These are phyloP conservation scores for Boletus tylopilopsis DNA, from an alignment of 768 basidiomycete species.

Conservation along the genomic window DNA sequence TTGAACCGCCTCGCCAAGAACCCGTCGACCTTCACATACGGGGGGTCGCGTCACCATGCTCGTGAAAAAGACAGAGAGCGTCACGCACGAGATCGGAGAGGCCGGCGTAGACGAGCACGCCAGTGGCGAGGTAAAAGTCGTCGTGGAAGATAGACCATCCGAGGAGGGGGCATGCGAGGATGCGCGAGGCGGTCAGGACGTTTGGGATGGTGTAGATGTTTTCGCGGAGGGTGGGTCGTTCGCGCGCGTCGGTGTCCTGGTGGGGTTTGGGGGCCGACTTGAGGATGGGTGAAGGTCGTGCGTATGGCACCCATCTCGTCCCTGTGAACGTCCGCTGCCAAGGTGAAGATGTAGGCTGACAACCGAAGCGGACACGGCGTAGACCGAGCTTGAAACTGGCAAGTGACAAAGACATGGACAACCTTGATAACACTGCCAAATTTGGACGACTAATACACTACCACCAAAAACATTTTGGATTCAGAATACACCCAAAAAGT, in stretches of 20 bases:
- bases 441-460: not conserved
- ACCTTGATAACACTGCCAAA: not conserved
- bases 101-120: slow-evolving; percentile 86
- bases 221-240: slow-evolving; percentile 51
- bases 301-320: slow-evolving; percentile 11
- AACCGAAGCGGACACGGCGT: not conserved
- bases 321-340: slow-evolving; percentile 11
- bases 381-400: not conserved
- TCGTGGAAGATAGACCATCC: slow-evolving; percentile 85
- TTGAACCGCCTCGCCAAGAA: slow-evolving; percentile 83
- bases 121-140: slow-evolving; percentile 77
- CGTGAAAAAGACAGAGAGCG: not conserved
- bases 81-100: slow-evolving; percentile 80
- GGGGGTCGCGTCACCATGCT: not conserved
- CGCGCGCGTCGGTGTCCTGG: slow-evolving; percentile 3
- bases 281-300: slow-evolving; percentile 8
- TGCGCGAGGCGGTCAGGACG: slow-evolving; percentile 80
- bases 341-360: not conserved
- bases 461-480: not conserved
- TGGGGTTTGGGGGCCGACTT: slow-evolving; percentile 2
- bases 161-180: slow-evolving; percentile 85
- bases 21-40: slow-evolving; percentile 63
- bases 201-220: slow-evolving; percentile 97
- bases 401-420: slow-evolving; percentile 11
- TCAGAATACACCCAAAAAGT: not conserved